Evolutionary conservation across 116 monocot genomes (phyloP).

Genomic region (Dioscorea cayenensis): DNA sequence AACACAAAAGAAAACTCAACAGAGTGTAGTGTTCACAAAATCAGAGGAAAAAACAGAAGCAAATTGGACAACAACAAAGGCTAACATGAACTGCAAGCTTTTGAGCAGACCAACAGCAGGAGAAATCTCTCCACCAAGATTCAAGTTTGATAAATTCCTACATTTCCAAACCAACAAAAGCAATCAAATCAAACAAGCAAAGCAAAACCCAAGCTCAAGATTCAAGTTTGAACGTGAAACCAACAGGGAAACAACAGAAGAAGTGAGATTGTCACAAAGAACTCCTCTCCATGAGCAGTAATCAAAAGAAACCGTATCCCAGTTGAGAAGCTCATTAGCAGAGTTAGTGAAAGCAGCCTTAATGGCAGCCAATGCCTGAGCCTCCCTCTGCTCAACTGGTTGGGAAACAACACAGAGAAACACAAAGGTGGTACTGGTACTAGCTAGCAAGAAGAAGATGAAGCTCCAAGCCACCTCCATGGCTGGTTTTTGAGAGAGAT

Average conservation of each 20-base stretch:
- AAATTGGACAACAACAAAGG: not conserved
- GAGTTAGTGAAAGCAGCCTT: conserved; percentile 73
- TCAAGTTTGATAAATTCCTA: conserved; percentile 89
- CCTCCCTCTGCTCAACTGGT: not conserved
- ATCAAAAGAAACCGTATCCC: conserved; percentile 37
- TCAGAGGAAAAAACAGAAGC: not conserved
- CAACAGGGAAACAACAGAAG: conserved; percentile 65
- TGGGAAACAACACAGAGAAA: not conserved
- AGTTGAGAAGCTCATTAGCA: conserved; percentile 65
- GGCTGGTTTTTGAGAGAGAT: not conserved
- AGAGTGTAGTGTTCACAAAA: not conserved
- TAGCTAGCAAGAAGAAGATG: not conserved
- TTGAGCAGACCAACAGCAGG: conserved; percentile 68
- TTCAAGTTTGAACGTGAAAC: not conserved
- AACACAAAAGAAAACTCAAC: not conserved
- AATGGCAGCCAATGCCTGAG: conserved; percentile 35
- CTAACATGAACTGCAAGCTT: conserved; percentile 68
- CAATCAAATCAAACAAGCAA: conserved; percentile 5
- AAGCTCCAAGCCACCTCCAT: conserved; percentile 8
- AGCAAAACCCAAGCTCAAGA: not conserved
- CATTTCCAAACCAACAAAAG: not conserved
- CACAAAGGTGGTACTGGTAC: not conserved
- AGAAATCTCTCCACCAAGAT: conserved; percentile 91
- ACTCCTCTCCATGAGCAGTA: conserved; percentile 88
- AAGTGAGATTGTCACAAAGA: conserved; percentile 58